Percentiles rank a stretch among this genome's conserved stretches.
These are phyloP conservation scores for Teunomyces tritomae DNA, from an alignment of 805 yeast species.

Conservation along the genomic window DNA sequence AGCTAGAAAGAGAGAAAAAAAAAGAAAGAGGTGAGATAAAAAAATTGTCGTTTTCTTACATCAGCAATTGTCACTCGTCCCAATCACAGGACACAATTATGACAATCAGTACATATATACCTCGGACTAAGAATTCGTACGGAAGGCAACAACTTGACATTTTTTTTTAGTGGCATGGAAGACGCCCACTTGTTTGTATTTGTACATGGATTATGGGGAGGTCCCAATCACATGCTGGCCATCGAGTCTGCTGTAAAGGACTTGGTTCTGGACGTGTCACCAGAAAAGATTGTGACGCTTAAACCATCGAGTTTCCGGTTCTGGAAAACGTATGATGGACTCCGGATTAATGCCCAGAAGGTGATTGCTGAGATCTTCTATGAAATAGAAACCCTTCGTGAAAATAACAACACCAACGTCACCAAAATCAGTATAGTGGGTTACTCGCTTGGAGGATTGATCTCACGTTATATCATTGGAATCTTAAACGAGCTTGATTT, in stretches of 20 bases:
- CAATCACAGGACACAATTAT: not conserved
- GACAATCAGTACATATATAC: not conserved
- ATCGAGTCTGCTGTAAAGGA: constrained; percentile 31
- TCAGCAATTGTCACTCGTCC: not conserved
- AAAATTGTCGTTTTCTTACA: not conserved
- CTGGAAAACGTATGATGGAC: constrained; percentile 46
- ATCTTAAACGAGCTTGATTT: constrained; percentile 31
- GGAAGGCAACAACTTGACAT: no score
- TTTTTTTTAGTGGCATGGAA: constrained; percentile 2
- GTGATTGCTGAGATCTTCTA: constrained; percentile 37
- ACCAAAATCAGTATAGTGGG: constrained; percentile 39
- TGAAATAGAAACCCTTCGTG: constrained; percentile 38
- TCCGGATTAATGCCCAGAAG: constrained; percentile 32
- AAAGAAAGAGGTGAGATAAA: not conserved
- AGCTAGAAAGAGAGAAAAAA: not conserved
- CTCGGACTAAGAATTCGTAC: no score
- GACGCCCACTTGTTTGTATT: constrained; percentile 38
- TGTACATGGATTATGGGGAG: constrained; percentile 45
- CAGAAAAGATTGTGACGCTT: constrained; percentile 31
- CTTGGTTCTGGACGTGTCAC: constrained; percentile 17
- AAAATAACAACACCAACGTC: constrained; percentile 25
- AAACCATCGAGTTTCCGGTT: constrained; percentile 40
- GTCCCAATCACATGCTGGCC: constrained; percentile 39
- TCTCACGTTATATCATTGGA: constrained; percentile 40
- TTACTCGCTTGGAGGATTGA: constrained; percentile 43